phyloP scores from a whole-genome alignment of 2,329 filamentous ascomycete species.

The Neopestalotiopsis rosae region DNA sequence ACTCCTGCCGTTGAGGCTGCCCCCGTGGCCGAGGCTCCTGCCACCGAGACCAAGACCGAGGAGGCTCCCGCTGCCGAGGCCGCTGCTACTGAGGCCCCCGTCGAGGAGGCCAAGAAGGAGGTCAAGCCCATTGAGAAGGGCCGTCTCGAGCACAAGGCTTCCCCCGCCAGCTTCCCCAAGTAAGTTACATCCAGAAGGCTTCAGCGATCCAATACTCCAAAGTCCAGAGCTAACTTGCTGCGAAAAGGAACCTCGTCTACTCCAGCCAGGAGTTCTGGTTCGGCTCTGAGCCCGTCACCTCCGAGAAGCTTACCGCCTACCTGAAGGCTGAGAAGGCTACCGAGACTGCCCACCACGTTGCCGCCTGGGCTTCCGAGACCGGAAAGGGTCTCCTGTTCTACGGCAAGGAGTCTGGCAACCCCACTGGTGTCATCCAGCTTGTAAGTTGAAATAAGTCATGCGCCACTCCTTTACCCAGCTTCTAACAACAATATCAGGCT shows the following conservation, averaged over 20 bases:
- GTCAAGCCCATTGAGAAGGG: slow-evolving; percentile 81
- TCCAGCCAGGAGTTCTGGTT: slow-evolving; percentile 95
- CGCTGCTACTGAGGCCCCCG: slow-evolving; percentile 46
- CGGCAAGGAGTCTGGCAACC: slow-evolving; percentile 77
- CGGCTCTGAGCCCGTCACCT: slow-evolving; percentile 73
- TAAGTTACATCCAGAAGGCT: slow-evolving; percentile 52
- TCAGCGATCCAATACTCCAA: neutral
- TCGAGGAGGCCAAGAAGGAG: slow-evolving; percentile 52
- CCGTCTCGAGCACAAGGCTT: slow-evolving; percentile 86
- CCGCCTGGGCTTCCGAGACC: slow-evolving; percentile 90
- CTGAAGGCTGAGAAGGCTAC: slow-evolving; percentile 87
- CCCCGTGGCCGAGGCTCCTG: slow-evolving; percentile 27
- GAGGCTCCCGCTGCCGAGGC: slow-evolving; percentile 47
- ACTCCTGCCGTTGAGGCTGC: slow-evolving; percentile 28
- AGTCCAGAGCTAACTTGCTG: slow-evolving; percentile 13
- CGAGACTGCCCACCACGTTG: slow-evolving; percentile 75
- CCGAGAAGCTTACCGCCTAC: slow-evolving; percentile 77
- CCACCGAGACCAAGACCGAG: slow-evolving; percentile 48
- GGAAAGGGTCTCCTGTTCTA: slow-evolving; percentile 95
- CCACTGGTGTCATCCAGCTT: slow-evolving; percentile 83
- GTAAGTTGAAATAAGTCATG: slow-evolving; percentile 56
- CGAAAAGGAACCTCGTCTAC: slow-evolving; percentile 79
- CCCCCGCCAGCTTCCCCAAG: slow-evolving; percentile 84
- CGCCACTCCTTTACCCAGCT: neutral
- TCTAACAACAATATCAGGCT: slow-evolving; percentile 42